Evolutionary conservation across 805 yeast genomes (phyloP).

Genomic region (Candida alai): DNA sequence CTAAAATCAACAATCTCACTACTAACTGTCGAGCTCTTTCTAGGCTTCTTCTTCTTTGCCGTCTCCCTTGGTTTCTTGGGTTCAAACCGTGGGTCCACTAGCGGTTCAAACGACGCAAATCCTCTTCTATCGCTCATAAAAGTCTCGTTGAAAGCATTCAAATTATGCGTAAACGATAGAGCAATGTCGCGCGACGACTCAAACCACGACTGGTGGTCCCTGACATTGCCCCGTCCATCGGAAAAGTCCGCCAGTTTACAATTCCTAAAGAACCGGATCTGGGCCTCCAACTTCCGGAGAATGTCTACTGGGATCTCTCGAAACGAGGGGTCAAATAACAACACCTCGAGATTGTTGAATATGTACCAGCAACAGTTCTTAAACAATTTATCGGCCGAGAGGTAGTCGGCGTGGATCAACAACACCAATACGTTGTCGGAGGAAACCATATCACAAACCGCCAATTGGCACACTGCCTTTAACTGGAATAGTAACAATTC

Average conservation of each 20-base stretch:
- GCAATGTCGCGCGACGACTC: conserved; percentile 17
- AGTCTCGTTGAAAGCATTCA: conserved; percentile 21
- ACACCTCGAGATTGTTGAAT: conserved; percentile 57
- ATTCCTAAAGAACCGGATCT: conserved; percentile 22
- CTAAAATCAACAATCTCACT: conserved; percentile 23
- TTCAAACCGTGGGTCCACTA: conserved; percentile 29
- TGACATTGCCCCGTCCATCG: conserved; percentile 14
- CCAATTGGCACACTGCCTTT: conserved; percentile 58
- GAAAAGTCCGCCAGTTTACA: conserved; percentile 24
- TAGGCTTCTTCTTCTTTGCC: conserved; percentile 17
- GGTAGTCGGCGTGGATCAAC: conserved; percentile 49
- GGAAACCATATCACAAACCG: conserved; percentile 50
- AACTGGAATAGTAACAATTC: conserved; percentile 58
- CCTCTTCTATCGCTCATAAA: conserved; percentile 36
- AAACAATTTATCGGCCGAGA: conserved; percentile 52
- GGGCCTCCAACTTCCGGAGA: conserved; percentile 23
- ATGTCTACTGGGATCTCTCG: conserved; percentile 25
- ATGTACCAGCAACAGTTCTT: conserved; percentile 65
- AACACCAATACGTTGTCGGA: conserved; percentile 59
- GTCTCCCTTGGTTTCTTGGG: conserved; percentile 9
- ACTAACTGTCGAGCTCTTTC: conserved; percentile 21
- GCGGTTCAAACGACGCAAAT: conserved; percentile 29
- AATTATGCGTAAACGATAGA: conserved; percentile 18
- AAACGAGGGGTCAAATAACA: conserved; percentile 46
- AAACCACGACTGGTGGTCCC: conserved; percentile 16